phyloP scores from a whole-genome alignment of 2,329 filamentous ascomycete genomes.

The Pseudocercospora macadamiae region DNA sequence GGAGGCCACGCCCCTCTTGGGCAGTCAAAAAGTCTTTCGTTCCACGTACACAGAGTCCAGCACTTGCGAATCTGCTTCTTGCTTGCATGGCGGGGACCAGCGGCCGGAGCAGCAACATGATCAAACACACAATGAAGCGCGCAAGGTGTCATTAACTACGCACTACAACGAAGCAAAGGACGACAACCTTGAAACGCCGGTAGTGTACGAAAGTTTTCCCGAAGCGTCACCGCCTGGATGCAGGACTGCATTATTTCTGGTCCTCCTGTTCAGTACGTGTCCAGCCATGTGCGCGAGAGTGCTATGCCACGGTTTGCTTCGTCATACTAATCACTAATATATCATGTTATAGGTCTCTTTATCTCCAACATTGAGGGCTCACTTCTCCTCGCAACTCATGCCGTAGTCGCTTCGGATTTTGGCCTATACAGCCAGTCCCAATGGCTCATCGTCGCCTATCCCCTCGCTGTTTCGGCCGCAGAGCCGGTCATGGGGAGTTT shows the following conservation, averaged over 20 bases:
- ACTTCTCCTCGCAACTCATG: conserved; percentile 1
- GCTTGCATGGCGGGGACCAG: neutral
- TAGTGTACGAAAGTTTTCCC: neutral
- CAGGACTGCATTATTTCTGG: conserved; percentile 4
- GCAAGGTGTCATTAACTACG: neutral
- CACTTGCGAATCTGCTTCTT: too few species aligned
- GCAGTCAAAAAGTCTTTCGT: neutral
- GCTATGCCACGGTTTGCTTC: neutral
- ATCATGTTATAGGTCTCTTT: neutral
- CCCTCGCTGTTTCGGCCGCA: neutral
- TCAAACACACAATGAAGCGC: neutral
- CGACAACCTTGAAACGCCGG: neutral
- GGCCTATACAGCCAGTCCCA: neutral
- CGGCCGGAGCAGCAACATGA: neutral
- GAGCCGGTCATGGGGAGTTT: conserved; percentile 2
- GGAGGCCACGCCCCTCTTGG: conserved; percentile 2
- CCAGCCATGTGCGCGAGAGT: neutral
- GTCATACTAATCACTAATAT: neutral
- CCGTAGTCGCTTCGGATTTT: neutral
- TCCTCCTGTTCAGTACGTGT: conserved; percentile 3
- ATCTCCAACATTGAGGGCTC: conserved; percentile 8
- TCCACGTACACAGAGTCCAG: neutral
- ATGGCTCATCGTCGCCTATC: conserved; percentile 8
- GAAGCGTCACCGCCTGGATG: conserved; percentile 4
- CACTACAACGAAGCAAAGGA: neutral